Evolutionary conservation across 495 filamentous ascomycete genomes (phyloP).

Genomic region (Oidiodendron maius): DNA sequence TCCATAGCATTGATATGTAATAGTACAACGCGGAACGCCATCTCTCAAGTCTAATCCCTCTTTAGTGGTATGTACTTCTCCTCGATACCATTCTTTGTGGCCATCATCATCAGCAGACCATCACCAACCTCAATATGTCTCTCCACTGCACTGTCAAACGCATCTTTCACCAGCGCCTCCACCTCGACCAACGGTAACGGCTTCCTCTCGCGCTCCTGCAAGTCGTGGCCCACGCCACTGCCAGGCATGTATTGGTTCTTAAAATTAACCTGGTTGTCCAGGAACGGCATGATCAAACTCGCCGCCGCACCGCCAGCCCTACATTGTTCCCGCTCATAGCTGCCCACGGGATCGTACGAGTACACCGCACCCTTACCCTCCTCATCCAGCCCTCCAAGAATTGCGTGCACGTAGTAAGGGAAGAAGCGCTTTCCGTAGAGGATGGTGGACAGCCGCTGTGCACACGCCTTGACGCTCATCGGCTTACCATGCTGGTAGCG

Average conservation of each 20-base stretch:
- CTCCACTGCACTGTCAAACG: conserved; percentile 95
- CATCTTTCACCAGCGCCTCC: conserved; percentile 86
- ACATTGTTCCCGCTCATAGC: conserved; percentile 94
- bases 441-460: conserved; percentile 86
- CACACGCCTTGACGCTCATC: conserved; percentile 89
- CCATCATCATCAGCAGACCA: conserved; percentile 89
- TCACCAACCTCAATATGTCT: conserved; percentile 98
- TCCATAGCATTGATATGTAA: conserved; percentile 2
- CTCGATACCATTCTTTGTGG: conserved; percentile 82
- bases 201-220: conserved; percentile 60
- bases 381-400: conserved; percentile 90
- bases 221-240: conserved; percentile 76
- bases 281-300: conserved; percentile 96
- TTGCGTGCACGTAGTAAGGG: conserved; percentile 92
- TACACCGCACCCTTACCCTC: conserved; percentile 92
- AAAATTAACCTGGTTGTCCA: conserved; percentile 99
- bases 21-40: conserved; percentile 5
- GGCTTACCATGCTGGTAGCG: conserved; percentile 88
- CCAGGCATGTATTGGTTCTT: conserved; percentile 96
- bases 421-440: conserved; percentile 97
- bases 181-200: conserved; percentile 66
- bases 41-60: conserved; percentile 58
- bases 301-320: conserved; percentile 91
- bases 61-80: conserved; percentile 81
- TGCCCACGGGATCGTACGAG: conserved; percentile 95